These are phyloP conservation scores for Salix viminalis DNA, from an alignment of 345 rosid genomes.

Conservation along the genomic window DNA sequence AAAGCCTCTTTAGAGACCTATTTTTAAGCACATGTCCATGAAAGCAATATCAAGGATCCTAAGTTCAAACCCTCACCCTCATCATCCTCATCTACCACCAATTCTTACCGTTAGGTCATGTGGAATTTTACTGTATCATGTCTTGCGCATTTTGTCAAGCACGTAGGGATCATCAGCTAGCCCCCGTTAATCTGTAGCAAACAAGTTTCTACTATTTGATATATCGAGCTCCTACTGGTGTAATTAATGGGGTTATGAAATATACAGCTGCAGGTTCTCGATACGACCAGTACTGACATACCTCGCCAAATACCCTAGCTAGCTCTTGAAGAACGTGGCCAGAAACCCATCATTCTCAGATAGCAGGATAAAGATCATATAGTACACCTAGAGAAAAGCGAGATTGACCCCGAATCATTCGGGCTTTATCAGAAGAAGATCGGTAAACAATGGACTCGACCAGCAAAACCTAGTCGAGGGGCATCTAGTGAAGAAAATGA, in stretches of 20 bases:
- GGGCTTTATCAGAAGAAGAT: conserved; percentile 3
- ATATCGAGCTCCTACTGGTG: no score
- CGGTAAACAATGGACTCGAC: conserved; percentile 5
- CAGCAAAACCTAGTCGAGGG: conserved; percentile 47
- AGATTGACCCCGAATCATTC: conserved; percentile 8
- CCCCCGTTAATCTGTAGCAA: no score
- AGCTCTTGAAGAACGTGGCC: neutral
- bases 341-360: no score
- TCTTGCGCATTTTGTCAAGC: neutral
- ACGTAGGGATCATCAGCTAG: no score
- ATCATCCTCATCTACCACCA: neutral
- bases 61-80: conserved; percentile 17
- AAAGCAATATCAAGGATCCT: conserved; percentile 34
- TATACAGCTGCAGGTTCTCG: no score
- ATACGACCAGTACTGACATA: no score
- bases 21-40: conserved; percentile 26
- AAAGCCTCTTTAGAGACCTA: conserved; percentile 33
- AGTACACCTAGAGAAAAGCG: neutral
- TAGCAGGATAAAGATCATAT: neutral
- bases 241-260: no score
- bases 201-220: no score
- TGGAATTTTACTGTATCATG: no score
- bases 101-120: conserved; percentile 15
- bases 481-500: conserved; percentile 32
- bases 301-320: no score